Evolutionary conservation across 495 filamentous ascomycete species (phyloP).

Genomic region (Penicillium coprophilum): DNA sequence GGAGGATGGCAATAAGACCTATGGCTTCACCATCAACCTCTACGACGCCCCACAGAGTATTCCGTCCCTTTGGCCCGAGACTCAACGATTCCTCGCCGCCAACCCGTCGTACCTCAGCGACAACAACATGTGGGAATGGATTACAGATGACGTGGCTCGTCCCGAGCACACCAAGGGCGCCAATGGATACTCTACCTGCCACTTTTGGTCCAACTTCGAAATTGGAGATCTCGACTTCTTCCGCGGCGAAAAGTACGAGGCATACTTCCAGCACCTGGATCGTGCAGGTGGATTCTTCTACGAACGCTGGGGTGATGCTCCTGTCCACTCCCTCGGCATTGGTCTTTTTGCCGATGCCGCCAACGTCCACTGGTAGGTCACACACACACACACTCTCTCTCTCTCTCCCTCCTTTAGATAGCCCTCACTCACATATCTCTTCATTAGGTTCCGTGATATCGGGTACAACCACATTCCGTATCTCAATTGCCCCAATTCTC

Average conservation of each 20-base stretch:
- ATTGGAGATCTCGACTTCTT: constrained; percentile 95
- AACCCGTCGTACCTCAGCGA: constrained; percentile 78
- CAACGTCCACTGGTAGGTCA: constrained; percentile 89
- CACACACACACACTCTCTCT: too few species aligned
- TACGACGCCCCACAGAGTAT: constrained; percentile 89
- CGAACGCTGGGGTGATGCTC: constrained; percentile 97
- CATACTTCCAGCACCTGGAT: constrained; percentile 96
- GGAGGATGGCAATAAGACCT: constrained; percentile 95
- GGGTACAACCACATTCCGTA: constrained; percentile 98
- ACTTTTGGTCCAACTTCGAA: constrained; percentile 99
- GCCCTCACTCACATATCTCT: constrained; percentile 18
- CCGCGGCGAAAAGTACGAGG: constrained; percentile 85
- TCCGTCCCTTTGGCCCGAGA: constrained; percentile 92
- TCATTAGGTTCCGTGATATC: constrained; percentile 92
- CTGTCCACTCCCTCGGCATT: constrained; percentile 93
- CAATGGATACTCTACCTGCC: constrained; percentile 96
- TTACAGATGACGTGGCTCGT: constrained; percentile 72
- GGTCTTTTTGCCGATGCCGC: constrained; percentile 87
- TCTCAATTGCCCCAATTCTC: constrained; percentile 96
- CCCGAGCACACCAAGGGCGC: constrained; percentile 78
- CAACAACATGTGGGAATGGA: constrained; percentile 85
- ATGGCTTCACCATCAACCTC: constrained; percentile 97
- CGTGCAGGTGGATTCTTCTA: constrained; percentile 97
- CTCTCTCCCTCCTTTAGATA: background rate
- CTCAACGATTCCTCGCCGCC: constrained; percentile 78